Evolutionary conservation across 176 grass and related monocot species (phyloP).

Genomic region (Carex parvula): DNA sequence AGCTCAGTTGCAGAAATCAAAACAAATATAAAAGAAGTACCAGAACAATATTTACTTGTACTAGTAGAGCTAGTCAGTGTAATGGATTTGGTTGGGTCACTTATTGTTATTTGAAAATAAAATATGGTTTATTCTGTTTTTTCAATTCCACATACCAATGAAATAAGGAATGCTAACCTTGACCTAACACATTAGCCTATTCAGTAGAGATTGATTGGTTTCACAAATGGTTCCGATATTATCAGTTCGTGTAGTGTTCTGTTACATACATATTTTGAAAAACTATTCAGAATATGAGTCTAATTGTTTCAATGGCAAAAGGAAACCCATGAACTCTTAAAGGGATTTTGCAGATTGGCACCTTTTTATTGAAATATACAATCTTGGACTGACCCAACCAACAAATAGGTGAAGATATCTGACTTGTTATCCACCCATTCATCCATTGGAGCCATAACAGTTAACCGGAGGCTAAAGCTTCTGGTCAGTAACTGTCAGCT

Average conservation of each 20-base stretch:
- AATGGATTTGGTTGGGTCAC: not conserved
- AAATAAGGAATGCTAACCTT: not conserved
- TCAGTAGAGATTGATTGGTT: not conserved
- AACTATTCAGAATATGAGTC: not conserved
- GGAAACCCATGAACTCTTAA: not conserved
- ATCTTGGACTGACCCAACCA: not conserved
- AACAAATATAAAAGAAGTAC: not conserved
- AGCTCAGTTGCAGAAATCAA: not conserved
- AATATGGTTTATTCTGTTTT: not conserved
- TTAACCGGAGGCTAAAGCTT: not conserved
- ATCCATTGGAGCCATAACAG: not conserved
- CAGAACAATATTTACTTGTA: not conserved
- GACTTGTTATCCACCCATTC: not conserved
- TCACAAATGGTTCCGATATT: not conserved
- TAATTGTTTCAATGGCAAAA: too few relatives aligned
- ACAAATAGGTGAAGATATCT: not conserved
- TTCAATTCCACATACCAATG: not conserved
- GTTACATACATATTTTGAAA: not conserved
- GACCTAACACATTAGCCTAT: not conserved
- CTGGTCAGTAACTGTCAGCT: not conserved
- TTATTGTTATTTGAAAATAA: conserved; percentile 5
- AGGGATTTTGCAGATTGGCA: not conserved
- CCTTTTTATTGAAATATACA: not conserved
- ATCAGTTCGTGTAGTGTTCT: not conserved
- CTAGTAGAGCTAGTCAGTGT: not conserved